Percentiles rank a stretch among this genome's conserved stretches.
phyloP scores from a whole-genome alignment of 1,284 basidiomycete species.

The Gastroboletus turbinatus region DNA sequence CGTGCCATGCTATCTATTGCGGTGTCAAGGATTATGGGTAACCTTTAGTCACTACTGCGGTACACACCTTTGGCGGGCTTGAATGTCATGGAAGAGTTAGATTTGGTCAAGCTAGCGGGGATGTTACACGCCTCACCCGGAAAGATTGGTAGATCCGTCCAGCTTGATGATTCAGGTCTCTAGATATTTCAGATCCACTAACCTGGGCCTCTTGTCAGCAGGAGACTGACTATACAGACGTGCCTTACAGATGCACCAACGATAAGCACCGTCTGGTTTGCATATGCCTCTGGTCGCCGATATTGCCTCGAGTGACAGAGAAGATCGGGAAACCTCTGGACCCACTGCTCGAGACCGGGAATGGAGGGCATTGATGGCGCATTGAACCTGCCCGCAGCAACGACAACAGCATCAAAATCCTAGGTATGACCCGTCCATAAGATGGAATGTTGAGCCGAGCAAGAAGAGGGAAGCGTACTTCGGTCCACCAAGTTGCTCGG shows the following conservation, averaged over 20 bases:
- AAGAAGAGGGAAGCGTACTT: constrained; percentile 4
- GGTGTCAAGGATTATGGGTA: background rate
- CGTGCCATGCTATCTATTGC: background rate
- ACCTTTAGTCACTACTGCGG: background rate
- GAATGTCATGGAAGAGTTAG: background rate
- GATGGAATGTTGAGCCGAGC: background rate
- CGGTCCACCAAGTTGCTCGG: constrained; percentile 24
- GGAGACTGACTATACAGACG: background rate
- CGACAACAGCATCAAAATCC: constrained; percentile 22
- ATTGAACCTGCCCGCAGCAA: constrained; percentile 14
- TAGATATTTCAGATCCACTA: constrained; percentile 18
- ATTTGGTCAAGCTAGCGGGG: background rate
- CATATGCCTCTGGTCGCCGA: constrained; percentile 40
- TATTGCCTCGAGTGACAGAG: constrained; percentile 48
- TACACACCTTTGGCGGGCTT: constrained; percentile 8
- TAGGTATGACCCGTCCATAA: background rate
- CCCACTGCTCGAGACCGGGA: constrained; percentile 33
- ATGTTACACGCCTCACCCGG: constrained; percentile 6
- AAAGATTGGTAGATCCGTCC: constrained; percentile 13
- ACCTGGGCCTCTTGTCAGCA: constrained; percentile 3
- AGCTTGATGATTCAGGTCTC: constrained; percentile 12
- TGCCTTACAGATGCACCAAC: constrained; percentile 38
- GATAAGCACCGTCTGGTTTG: constrained; percentile 44
- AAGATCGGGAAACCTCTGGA: constrained; percentile 33
- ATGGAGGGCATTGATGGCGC: constrained; percentile 20